Evolutionary conservation across 176 grass and related monocot species (phyloP).

Genomic region (Bromus sterilis): DNA sequence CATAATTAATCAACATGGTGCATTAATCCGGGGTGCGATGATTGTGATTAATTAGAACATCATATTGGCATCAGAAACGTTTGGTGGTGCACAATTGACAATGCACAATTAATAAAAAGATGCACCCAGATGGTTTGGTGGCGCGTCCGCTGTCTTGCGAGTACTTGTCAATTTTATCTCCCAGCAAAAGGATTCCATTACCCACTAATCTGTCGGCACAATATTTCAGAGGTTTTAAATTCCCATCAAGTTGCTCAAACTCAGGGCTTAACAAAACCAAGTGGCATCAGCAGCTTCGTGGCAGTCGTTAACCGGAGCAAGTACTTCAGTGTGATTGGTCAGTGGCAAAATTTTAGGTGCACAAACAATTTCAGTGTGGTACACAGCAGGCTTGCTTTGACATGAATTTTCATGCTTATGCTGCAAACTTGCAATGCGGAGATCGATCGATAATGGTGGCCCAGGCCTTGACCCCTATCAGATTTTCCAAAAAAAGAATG

Average conservation of each 20-base stretch:
- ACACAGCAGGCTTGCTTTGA: neutral
- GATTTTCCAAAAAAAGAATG: neutral
- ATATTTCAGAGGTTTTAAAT: slow-evolving; percentile 6
- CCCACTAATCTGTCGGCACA: slow-evolving; percentile 31
- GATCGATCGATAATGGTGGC: neutral
- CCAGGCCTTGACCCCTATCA: neutral
- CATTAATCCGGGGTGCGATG: neutral
- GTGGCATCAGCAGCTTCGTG: neutral
- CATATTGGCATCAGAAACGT: slow-evolving; percentile 11
- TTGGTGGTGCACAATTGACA: slow-evolving; percentile 25
- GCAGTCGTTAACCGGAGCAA: neutral
- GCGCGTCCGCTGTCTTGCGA: slow-evolving; percentile 37
- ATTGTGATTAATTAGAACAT: slow-evolving; percentile 5
- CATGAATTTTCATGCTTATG: neutral
- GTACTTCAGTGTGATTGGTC: neutral
- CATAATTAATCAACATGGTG: neutral
- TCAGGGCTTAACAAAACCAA: slow-evolving; percentile 6
- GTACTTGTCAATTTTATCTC: slow-evolving; percentile 27
- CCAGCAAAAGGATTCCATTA: slow-evolving; percentile 25
- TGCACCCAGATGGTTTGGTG: slow-evolving; percentile 33
- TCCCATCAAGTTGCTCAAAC: neutral
- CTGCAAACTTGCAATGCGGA: neutral
- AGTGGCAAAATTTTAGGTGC: neutral
- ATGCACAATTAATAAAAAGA: slow-evolving; percentile 16
- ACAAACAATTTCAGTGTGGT: neutral